Conservation (phyloP, 768 basidiomycete species). For the Trametes punicea region DNA sequence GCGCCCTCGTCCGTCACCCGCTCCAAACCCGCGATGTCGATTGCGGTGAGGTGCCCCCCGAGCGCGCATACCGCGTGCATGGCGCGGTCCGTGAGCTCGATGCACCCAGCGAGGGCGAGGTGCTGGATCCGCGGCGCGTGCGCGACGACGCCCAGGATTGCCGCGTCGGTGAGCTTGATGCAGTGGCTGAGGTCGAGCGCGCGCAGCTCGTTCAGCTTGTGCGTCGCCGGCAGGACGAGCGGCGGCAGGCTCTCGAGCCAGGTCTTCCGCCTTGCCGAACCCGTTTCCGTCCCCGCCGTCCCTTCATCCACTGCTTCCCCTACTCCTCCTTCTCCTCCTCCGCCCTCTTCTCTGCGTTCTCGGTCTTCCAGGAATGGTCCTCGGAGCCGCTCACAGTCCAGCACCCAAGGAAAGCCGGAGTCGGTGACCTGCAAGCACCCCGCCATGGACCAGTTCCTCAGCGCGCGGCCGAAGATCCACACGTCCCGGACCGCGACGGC, state of each 20-base stretch:
- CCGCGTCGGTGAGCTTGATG: conserved; percentile 65
- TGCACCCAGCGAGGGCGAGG: conserved; percentile 76
- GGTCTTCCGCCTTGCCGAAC: conserved; percentile 41
- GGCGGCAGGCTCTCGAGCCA: conserved; percentile 64
- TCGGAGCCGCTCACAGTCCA: conserved; percentile 8
- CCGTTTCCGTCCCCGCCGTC: not conserved
- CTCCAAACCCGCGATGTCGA: conserved; percentile 77
- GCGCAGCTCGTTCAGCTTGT: conserved; percentile 70
- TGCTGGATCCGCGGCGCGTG: conserved; percentile 78
- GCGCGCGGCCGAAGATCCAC: conserved; percentile 76
- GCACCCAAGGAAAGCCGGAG: conserved; percentile 57
- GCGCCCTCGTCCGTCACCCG: conserved; percentile 80
- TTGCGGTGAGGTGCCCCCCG: conserved; percentile 70
- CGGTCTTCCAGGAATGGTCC: not conserved
- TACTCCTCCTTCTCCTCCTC: conserved; percentile 29
- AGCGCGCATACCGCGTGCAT: conserved; percentile 67
- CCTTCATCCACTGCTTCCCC: conserved; percentile 50
- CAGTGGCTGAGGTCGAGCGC: conserved; percentile 77
- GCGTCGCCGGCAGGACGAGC: conserved; percentile 47
- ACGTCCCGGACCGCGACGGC: conserved; percentile 71
- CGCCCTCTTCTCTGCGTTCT: not conserved
- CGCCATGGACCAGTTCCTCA: conserved; percentile 73
- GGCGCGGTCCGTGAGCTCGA: conserved; percentile 65
- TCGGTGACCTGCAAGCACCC: conserved; percentile 78
- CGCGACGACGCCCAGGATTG: conserved; percentile 67